Base-by-base conservation (phyloP, 139 green algal species). In the Ulvella scutata region DNA sequence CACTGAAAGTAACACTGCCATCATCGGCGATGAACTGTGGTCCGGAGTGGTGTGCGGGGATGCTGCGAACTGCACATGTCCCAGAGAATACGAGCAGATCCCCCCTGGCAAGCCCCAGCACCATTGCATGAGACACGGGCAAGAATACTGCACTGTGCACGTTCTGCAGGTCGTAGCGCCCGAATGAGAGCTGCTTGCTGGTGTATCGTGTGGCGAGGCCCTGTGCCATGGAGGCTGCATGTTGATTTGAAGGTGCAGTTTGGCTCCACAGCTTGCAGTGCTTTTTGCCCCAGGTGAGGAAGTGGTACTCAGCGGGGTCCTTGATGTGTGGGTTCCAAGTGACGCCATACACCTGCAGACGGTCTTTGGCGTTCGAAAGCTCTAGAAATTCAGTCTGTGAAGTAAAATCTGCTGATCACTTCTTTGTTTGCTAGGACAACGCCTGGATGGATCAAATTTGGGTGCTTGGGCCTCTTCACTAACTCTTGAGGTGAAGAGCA, bases 281-380 rank as follows among this genome's bases (percentile, higher is more conserved):
- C 81, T 88, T 88, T 39, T 82, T 82, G 62, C 85, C 85, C 74
- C 80, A 90, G 4, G 83, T 90, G 2, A 86, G 67, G 75, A 91
- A 89, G 29, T 43, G 29, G 2, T 72, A 76, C 39, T 74, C 74
- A 4, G 38, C 17, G 10, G 34, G 23, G n/a, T 86, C 35, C 37
- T 35, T 76, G 21, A 74, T 75, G 61, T 87, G 84, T 0, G 80
- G 81, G 75, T 90, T 86, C 83, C 83, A 92, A 77, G 86, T 80
- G n/a, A 86, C 62, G 36, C 87, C 87, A 82, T 87, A 92, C 74
- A 92, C 85, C 80, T 89, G 72, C 13, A 60, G 73, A 28, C 37
- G 2, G 61, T 20, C 31, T 43, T 76, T n/a, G n/a, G n/a, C n/a
- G n/a, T n/a, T n/a, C n/a, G n/a, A 13, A 76, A 76, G n/a, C 1